Conservation (phyloP, 1,139 yeast genomes). For the Yamadazyma aaseri region DNA sequence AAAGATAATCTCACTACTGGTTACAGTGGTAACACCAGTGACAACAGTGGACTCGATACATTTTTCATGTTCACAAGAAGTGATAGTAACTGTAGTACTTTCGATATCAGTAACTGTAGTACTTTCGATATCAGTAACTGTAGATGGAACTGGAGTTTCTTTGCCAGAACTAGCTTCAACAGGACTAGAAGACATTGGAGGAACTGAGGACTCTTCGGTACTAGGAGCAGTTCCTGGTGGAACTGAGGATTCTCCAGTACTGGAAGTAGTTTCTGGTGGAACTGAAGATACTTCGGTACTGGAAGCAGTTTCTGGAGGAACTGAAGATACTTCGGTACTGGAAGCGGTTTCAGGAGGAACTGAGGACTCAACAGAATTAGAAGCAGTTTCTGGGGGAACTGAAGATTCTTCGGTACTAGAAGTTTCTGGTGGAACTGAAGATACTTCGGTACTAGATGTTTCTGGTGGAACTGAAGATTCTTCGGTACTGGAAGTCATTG, state of each 20-base stretch:
- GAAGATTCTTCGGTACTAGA: too few species aligned
- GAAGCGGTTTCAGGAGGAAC: conserved; percentile 3
- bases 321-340: conserved; percentile 1
- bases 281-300: not conserved
- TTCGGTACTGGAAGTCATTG: too few species aligned
- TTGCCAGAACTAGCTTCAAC: too few species aligned
- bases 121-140: too few species aligned
- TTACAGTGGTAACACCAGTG: conserved; percentile 23
- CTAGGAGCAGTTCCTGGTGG: not conserved
- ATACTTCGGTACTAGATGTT: too few species aligned
- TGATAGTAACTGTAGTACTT: conserved; percentile 42
- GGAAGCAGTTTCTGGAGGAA: conserved; percentile 2
- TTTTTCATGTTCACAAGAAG: conserved; percentile 30
- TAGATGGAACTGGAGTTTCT: too few species aligned
- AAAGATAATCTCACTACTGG: conserved; percentile 16
- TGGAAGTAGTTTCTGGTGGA: conserved; percentile 1
- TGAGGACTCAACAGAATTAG: conserved; percentile 1
- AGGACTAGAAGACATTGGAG: not conserved
- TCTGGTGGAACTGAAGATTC: too few species aligned
- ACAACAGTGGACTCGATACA: conserved; percentile 7
- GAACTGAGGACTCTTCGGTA: conserved; percentile 2
- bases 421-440: too few species aligned
- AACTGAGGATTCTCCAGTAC: too few species aligned
- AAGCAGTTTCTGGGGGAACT: too few species aligned
- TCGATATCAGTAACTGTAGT: conserved; percentile 20